These are phyloP conservation scores for Chlamydomonas sp. DNA, from an alignment of 139 green algal species.

Conservation along the genomic window DNA sequence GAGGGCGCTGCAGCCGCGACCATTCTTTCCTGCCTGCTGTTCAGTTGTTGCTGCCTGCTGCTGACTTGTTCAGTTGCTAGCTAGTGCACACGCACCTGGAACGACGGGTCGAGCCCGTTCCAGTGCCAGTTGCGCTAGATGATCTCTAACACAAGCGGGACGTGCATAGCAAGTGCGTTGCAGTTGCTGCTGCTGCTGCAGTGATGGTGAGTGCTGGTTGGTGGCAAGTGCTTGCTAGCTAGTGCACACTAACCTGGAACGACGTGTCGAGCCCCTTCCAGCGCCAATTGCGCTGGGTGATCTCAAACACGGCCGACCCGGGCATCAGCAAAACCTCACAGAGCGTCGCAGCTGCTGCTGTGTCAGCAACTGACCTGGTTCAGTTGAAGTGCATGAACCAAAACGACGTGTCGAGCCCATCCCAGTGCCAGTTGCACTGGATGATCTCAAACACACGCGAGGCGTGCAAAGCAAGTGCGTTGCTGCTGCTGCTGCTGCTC, in stretches of 20 bases:
- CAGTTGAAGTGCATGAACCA: too few species aligned
- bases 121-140: slow-evolving; percentile 82
- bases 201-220: slow-evolving; percentile 59
- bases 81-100: too few species aligned
- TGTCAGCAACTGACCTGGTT: too few species aligned
- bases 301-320: slow-evolving; percentile 67
- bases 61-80: not conserved
- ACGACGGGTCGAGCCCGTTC: slow-evolving; percentile 33
- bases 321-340: too few species aligned
- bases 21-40: not conserved
- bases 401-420: slow-evolving; percentile 43
- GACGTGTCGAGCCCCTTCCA: slow-evolving; percentile 45
- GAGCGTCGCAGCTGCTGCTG: too few species aligned
- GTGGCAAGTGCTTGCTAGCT: too few species aligned
- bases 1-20: not conserved
- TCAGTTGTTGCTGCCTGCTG: not conserved
- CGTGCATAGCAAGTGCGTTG: not conserved
- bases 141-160: slow-evolving; percentile 65
- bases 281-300: slow-evolving; percentile 79
- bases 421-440: slow-evolving; percentile 79
- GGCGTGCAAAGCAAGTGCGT: not conserved
- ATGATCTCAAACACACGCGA: slow-evolving; percentile 73
- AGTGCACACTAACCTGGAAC: too few species aligned
- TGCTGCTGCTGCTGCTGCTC: not conserved
- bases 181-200: slow-evolving; percentile 22